phyloP scores from a whole-genome alignment of 805 yeast genomes.

The Wickerhamiella cacticola region DNA sequence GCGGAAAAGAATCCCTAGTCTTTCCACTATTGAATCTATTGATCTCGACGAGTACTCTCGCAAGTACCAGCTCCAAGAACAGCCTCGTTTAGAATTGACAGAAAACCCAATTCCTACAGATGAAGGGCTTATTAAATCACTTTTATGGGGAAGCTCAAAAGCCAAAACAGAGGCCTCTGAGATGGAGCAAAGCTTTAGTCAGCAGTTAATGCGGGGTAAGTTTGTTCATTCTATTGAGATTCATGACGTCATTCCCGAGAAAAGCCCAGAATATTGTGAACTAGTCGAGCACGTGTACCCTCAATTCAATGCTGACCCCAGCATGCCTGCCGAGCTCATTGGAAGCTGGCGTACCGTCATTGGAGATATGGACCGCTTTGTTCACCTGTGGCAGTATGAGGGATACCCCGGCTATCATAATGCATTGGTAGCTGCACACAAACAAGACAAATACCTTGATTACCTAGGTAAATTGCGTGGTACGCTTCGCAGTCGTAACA shows the following conservation, averaged over 20 bases:
- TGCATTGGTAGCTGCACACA: slow-evolving; percentile 29
- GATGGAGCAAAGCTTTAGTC: slow-evolving; percentile 28
- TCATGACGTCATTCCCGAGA: slow-evolving; percentile 31
- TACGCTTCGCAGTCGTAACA: slow-evolving; percentile 27
- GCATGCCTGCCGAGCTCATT: slow-evolving; percentile 29
- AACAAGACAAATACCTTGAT: slow-evolving; percentile 24
- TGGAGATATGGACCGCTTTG: slow-evolving; percentile 33
- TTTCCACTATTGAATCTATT: slow-evolving; percentile 26
- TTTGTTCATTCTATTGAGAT: slow-evolving; percentile 33
- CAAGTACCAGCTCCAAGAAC: slow-evolving; percentile 15
- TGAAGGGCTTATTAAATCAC: slow-evolving; percentile 26
- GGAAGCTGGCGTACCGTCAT: slow-evolving; percentile 35
- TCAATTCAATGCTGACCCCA: slow-evolving; percentile 26
- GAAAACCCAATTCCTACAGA: slow-evolving; percentile 1
- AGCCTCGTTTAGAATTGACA: slow-evolving; percentile 7
- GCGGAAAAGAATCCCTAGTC: slow-evolving; percentile 25
- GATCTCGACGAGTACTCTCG: slow-evolving; percentile 25
- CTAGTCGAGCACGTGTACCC: slow-evolving; percentile 29
- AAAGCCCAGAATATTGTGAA: slow-evolving; percentile 29
- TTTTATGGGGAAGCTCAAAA: slow-evolving; percentile 31
- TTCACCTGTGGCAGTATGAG: slow-evolving; percentile 35
- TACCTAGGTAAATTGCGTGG: slow-evolving; percentile 27
- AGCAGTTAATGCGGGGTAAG: slow-evolving; percentile 31
- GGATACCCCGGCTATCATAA: slow-evolving; percentile 34
- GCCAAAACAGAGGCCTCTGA: slow-evolving; percentile 28